These are phyloP conservation scores for Barnettozyma siamensis DNA, from an alignment of 805 yeast genomes.

Conservation along the genomic window DNA sequence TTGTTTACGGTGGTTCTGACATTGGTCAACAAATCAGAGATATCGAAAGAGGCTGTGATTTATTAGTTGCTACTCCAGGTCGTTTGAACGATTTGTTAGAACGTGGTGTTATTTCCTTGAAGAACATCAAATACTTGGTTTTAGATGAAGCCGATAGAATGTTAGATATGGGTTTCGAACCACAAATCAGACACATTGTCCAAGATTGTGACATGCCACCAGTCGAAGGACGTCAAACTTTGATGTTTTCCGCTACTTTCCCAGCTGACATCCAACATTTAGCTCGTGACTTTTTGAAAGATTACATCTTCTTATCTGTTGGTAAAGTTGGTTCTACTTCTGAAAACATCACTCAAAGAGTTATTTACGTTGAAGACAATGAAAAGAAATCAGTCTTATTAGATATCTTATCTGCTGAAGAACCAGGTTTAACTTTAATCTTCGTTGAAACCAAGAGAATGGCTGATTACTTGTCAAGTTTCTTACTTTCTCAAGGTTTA, in stretches of 20 bases:
- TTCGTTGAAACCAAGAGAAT: slow-evolving; percentile 98
- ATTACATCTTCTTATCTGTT: slow-evolving; percentile 91
- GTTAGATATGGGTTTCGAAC: slow-evolving; percentile 99
- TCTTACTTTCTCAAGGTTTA: slow-evolving; percentile 79
- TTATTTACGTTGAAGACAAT: slow-evolving; percentile 85
- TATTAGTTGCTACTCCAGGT: slow-evolving; percentile 98
- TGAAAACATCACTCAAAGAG: slow-evolving; percentile 94
- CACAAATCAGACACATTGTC: slow-evolving; percentile 97
- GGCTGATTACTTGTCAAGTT: slow-evolving; percentile 95
- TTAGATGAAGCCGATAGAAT: slow-evolving; percentile 99
- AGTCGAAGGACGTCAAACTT: slow-evolving; percentile 86
- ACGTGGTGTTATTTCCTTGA: slow-evolving; percentile 87
- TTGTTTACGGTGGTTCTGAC: slow-evolving; percentile 98
- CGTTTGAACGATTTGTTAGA: slow-evolving; percentile 93
- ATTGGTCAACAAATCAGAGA: slow-evolving; percentile 81
- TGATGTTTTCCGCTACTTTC: slow-evolving; percentile 99
- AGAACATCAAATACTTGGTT: slow-evolving; percentile 87
- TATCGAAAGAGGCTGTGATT: slow-evolving; percentile 89
- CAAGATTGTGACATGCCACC: slow-evolving; percentile 98
- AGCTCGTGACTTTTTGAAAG: slow-evolving; percentile 95
- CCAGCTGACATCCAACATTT: slow-evolving; percentile 95
- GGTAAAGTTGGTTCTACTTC: slow-evolving; percentile 99
- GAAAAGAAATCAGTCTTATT: slow-evolving; percentile 89
- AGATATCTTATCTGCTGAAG: slow-evolving; percentile 78
- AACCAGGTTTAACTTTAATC: slow-evolving; percentile 81